Evolutionary conservation across 495 filamentous ascomycete genomes (phyloP).

Genomic region (Aspergillus sclerotiicarbonarius): DNA sequence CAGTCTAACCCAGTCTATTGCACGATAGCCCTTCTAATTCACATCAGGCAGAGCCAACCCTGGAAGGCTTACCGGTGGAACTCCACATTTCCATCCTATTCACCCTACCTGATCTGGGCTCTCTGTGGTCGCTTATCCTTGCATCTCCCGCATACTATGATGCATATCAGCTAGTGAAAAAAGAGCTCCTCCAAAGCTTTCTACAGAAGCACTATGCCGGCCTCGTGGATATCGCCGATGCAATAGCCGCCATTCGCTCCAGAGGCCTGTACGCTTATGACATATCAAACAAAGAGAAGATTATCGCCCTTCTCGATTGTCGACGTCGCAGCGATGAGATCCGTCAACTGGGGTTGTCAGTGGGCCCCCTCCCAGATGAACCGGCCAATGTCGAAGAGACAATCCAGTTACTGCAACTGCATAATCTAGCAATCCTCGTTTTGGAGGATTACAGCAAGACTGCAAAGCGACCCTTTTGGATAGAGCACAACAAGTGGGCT

Average conservation of each 20-base stretch:
- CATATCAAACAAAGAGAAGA: conserved; percentile 9
- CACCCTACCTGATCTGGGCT: neutral
- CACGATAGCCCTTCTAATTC: neutral
- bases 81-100: conserved; percentile 6
- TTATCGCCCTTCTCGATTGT: conserved; percentile 10
- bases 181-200: neutral
- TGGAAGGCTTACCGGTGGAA: conserved; percentile 8
- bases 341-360: neutral
- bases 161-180: neutral
- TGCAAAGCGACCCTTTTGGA: neutral
- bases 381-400: conserved; percentile 8
- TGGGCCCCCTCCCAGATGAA: conserved; percentile 1
- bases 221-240: conserved; percentile 8
- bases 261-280: neutral
- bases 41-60: neutral
- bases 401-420: neutral
- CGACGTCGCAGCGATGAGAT: conserved; percentile 14
- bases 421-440: neutral
- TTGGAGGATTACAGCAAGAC: conserved; percentile 1
- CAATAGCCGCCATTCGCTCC: conserved; percentile 17
- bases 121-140: conserved; percentile 3
- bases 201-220: conserved; percentile 9
- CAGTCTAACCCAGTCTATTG: neutral
- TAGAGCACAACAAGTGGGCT: neutral
- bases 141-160: conserved; percentile 2